A percentile compares a stretch with the other conserved stretches of the same genome.
These are phyloP conservation scores for Inga leiocalycina DNA, from an alignment of 306 rosid genomes.

Conservation along the genomic window DNA sequence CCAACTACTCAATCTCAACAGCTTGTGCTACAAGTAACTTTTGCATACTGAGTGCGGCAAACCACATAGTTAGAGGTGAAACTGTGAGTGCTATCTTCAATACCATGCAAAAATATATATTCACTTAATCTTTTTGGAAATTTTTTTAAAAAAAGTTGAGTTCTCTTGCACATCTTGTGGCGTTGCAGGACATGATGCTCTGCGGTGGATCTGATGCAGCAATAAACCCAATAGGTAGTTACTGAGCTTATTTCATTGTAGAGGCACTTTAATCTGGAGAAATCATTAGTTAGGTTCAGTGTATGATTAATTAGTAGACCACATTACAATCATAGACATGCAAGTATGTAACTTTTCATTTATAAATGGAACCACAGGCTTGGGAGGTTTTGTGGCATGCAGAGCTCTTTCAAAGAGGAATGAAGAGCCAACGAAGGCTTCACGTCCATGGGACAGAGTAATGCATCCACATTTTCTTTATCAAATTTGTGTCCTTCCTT, in stretches of 20 bases:
- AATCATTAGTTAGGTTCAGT: background rate
- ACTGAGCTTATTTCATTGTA: background rate
- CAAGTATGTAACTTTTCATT: background rate
- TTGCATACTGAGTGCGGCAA: conserved; percentile 67
- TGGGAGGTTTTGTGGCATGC: conserved; percentile 78
- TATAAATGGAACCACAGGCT: conserved; percentile 44
- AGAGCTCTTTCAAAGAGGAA: conserved; percentile 70
- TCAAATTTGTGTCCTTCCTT: background rate
- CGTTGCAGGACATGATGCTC: conserved; percentile 68
- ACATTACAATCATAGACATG: background rate
- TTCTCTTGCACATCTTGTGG: background rate
- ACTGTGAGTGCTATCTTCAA: conserved; percentile 53
- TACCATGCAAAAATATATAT: background rate
- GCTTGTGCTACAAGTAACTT: conserved; percentile 77
- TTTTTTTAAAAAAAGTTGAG: background rate
- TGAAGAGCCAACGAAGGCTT: conserved; percentile 67
- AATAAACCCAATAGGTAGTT: conserved; percentile 63
- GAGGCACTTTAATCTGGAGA: background rate
- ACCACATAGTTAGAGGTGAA: conserved; percentile 78
- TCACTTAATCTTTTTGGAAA: background rate
- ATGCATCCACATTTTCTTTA: conserved; percentile 21
- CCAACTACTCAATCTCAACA: conserved; percentile 44
- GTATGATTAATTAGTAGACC: background rate
- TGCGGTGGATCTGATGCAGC: conserved; percentile 77
- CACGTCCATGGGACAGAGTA: conserved; percentile 81